These are phyloP conservation scores for Beta macrorhiza DNA, from an alignment of 179 eudicot species.

Conservation along the genomic window DNA sequence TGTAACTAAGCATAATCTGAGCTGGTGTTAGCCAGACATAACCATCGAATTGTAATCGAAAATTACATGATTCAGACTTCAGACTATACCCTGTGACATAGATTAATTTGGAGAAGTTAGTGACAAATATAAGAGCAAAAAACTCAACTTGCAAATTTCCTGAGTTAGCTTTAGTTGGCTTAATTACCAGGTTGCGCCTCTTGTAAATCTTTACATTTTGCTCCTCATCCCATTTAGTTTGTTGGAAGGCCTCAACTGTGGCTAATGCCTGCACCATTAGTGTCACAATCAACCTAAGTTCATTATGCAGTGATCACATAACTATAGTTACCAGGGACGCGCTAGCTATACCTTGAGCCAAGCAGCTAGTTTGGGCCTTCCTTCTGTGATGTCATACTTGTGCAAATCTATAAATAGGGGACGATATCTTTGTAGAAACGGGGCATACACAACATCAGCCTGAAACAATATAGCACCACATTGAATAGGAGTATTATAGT, in stretches of 20 bases:
- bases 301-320: background rate
- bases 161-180: background rate
- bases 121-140: background rate
- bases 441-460: slow-evolving; percentile 38
- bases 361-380: slow-evolving; percentile 54
- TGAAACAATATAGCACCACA: slow-evolving; percentile 16
- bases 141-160: background rate
- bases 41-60: no score
- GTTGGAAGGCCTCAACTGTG: slow-evolving; percentile 23
- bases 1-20: background rate
- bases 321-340: background rate
- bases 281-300: background rate
- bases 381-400: slow-evolving; percentile 23
- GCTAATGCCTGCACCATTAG: slow-evolving; percentile 26
- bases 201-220: slow-evolving; percentile 18
- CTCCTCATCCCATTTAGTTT: slow-evolving; percentile 24
- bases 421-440: slow-evolving; percentile 3
- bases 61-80: no score
- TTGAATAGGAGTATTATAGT: background rate
- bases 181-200: slow-evolving; percentile 29
- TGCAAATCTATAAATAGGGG: background rate
- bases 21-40: background rate
- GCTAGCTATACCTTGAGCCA: slow-evolving; percentile 53
- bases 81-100: background rate
- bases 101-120: background rate